These are phyloP conservation scores for Metschnikowia peoriensis DNA, from an alignment of 805 yeast species.

Conservation along the genomic window DNA sequence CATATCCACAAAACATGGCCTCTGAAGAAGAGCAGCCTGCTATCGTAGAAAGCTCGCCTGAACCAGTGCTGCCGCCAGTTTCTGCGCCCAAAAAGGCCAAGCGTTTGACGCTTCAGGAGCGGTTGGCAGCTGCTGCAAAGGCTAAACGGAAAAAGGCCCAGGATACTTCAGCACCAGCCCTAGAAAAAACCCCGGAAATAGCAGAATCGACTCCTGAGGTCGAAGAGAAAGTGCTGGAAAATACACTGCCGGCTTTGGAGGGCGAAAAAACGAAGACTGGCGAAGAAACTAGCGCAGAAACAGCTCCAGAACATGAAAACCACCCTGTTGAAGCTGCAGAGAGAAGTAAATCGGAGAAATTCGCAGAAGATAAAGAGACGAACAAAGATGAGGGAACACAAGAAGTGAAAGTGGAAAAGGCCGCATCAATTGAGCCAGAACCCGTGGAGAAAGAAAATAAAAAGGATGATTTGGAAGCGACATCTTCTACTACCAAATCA, in stretches of 20 bases:
- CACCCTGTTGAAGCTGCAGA: no score
- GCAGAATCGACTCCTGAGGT: not conserved
- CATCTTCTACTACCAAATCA: not conserved
- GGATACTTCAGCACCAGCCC: not conserved
- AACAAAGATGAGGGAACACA: no score
- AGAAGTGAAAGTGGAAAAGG: not conserved
- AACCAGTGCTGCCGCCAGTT: not conserved
- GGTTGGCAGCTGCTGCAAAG: slow-evolving; percentile 79
- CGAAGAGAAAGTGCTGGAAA: not conserved
- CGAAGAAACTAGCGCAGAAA: no score
- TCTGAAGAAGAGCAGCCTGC: slow-evolving; percentile 2
- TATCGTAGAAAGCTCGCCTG: not conserved
- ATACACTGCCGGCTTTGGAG: not conserved
- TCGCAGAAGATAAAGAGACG: no score
- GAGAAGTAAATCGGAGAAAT: no score
- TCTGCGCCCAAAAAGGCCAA: slow-evolving; percentile 38
- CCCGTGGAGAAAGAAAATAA: not conserved
- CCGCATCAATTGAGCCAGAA: not conserved
- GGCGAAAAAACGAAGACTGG: not conserved
- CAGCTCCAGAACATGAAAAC: no score
- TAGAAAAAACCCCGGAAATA: not conserved
- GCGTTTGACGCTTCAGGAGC: slow-evolving; percentile 76
- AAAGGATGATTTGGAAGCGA: not conserved
- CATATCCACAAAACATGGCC: not conserved
- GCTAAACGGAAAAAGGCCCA: slow-evolving; percentile 31